Percentiles rank a stretch among this genome's conserved stretches.
Conservation (phyloP, 2,329 filamentous ascomycete genomes). For the Bipolaris victoriae region DNA sequence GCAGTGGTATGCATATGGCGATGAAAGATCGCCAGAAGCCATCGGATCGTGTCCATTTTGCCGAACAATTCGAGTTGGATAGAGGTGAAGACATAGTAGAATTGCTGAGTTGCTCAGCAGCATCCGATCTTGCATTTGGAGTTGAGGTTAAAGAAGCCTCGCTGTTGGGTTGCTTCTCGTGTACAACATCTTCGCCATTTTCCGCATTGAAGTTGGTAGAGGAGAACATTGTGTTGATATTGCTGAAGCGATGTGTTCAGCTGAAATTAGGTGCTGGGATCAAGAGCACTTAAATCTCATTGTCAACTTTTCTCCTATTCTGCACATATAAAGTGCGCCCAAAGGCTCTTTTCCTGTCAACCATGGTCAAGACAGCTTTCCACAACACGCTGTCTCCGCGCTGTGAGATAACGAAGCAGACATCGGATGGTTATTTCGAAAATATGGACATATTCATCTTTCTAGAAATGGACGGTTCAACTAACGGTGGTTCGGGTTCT, state of each 20-base stretch:
- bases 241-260: background rate
- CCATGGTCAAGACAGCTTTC: background rate
- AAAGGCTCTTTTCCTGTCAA: background rate
- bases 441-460: background rate
- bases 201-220: background rate
- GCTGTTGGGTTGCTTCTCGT: background rate
- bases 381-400: background rate
- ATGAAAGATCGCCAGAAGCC: conserved; percentile 42
- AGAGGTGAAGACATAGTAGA: conserved; percentile 12
- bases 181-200: background rate
- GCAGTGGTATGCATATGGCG: conserved; percentile 33
- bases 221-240: background rate
- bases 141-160: background rate
- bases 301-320: background rate
- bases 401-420: background rate
- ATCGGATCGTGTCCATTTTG: conserved; percentile 23
- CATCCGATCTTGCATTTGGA: background rate
- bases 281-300: background rate
- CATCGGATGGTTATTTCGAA: background rate
- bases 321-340: background rate
- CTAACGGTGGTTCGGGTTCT: background rate
- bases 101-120: background rate
- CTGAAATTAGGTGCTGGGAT: background rate
- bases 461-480: background rate
- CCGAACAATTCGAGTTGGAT: conserved; percentile 7